These are phyloP conservation scores for Aspergillus affinis DNA, from an alignment of 495 filamentous ascomycete species.

Conservation along the genomic window DNA sequence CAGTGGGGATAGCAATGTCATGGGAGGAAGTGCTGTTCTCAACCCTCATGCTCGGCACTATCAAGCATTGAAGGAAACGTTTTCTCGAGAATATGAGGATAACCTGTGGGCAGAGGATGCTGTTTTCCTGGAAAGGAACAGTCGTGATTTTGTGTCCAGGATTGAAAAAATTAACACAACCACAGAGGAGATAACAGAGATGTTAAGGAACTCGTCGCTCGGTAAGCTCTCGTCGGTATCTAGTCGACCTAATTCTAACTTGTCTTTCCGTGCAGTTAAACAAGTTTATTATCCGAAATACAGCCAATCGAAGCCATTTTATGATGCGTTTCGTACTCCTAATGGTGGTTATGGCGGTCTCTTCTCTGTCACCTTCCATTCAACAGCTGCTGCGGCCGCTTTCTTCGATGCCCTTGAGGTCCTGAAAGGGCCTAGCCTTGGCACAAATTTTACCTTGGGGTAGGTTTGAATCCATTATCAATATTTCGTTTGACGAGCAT, in stretches of 20 bases:
- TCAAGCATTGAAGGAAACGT: slow-evolving; percentile 58
- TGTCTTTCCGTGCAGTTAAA: slow-evolving; percentile 54
- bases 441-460: slow-evolving; percentile 93
- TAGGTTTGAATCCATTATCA: slow-evolving; percentile 20
- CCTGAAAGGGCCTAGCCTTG: slow-evolving; percentile 89
- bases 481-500: not conserved
- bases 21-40: slow-evolving; percentile 86
- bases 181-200: slow-evolving; percentile 76
- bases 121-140: slow-evolving; percentile 94
- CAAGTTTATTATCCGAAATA: slow-evolving; percentile 85
- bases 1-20: slow-evolving; percentile 95
- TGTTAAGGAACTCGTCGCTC: slow-evolving; percentile 56
- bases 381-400: slow-evolving; percentile 64
- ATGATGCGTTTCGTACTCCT: slow-evolving; percentile 73
- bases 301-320: slow-evolving; percentile 64
- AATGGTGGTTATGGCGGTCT: slow-evolving; percentile 89
- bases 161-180: slow-evolving; percentile 84
- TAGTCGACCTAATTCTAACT: slow-evolving; percentile 1
- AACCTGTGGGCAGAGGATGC: slow-evolving; percentile 91
- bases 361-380: slow-evolving; percentile 76
- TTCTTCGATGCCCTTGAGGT: slow-evolving; percentile 89
- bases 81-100: slow-evolving; percentile 72
- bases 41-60: slow-evolving; percentile 81
- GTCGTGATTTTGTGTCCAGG: slow-evolving; percentile 82
- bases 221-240: slow-evolving; percentile 33